These are phyloP conservation scores for Gossypium herbaceum DNA, from an alignment of 345 rosid genomes.

Conservation along the genomic window DNA sequence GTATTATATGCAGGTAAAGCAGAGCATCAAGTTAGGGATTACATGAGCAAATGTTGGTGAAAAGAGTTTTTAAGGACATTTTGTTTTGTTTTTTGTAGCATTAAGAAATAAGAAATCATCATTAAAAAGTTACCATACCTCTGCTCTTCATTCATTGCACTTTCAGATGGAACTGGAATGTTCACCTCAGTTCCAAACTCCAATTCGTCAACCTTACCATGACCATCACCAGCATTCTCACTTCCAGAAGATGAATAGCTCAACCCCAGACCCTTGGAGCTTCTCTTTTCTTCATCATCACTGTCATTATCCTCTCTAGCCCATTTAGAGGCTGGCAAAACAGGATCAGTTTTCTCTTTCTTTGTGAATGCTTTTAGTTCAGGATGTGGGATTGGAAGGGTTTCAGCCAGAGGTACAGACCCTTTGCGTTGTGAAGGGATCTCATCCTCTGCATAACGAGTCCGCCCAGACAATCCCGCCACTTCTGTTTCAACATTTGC, in stretches of 20 bases:
- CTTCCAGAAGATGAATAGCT: constrained; percentile 90
- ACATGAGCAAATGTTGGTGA: background rate
- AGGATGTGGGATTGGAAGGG: constrained; percentile 56
- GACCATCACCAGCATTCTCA: constrained; percentile 66
- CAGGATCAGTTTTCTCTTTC: constrained; percentile 71
- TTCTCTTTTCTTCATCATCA: constrained; percentile 73
- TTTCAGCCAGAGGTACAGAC: constrained; percentile 35
- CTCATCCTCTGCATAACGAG: constrained; percentile 44
- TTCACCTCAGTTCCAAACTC: constrained; percentile 49
- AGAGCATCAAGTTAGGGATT: background rate
- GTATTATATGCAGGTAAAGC: constrained; percentile 21
- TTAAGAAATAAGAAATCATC: background rate
- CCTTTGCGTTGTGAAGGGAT: constrained; percentile 42
- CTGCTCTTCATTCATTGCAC: constrained; percentile 80
- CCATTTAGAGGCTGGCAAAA: constrained; percentile 94
- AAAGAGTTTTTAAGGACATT: background rate
- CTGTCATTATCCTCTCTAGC: constrained; percentile 88
- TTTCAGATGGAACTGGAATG: constrained; percentile 49
- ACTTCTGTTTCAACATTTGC: constrained; percentile 43
- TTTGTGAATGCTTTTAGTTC: constrained; percentile 56
- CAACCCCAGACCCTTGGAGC: constrained; percentile 47
- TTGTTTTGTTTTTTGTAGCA: background rate
- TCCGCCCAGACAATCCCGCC: constrained; percentile 44
- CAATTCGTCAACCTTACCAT: constrained; percentile 52
- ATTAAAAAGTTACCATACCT: constrained; percentile 38